These are phyloP conservation scores for Pascua guehoae DNA, from an alignment of 1,284 basidiomycete genomes.

Conservation along the genomic window DNA sequence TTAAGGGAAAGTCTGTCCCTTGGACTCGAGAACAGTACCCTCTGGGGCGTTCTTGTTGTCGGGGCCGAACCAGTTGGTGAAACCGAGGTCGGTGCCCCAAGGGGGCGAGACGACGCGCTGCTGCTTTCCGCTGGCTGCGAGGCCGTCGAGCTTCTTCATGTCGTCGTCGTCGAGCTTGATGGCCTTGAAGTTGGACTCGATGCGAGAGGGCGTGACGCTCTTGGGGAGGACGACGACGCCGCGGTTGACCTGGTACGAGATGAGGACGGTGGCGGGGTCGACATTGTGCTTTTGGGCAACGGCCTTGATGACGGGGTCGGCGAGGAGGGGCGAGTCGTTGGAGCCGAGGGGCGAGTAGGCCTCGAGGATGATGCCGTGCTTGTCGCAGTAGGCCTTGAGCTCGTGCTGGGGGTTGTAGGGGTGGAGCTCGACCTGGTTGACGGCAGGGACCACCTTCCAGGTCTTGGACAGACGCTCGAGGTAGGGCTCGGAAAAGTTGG, in stretches of 20 bases:
- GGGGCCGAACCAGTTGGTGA: constrained; percentile 43
- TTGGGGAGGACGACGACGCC: constrained; percentile 66
- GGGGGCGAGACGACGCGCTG: constrained; percentile 51
- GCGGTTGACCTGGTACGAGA: constrained; percentile 47
- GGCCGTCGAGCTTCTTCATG: constrained; percentile 60
- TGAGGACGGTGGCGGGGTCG: constrained; percentile 55
- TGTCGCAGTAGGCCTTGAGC: constrained; percentile 63
- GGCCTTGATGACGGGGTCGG: constrained; percentile 62
- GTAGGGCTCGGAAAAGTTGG: constrained; percentile 31
- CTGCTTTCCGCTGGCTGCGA: constrained; percentile 64
- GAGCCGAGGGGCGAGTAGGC: constrained; percentile 84
- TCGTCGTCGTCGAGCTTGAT: constrained; percentile 59
- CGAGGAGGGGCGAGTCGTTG: constrained; percentile 61
- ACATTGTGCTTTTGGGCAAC: constrained; percentile 63
- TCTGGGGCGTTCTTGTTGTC: constrained; percentile 44
- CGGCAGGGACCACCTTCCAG: constrained; percentile 62
- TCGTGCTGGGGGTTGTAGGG: constrained; percentile 67
- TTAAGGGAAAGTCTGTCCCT: constrained; percentile 12
- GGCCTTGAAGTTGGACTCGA: constrained; percentile 39
- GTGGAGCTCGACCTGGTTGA: constrained; percentile 70
- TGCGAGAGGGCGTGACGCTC: constrained; percentile 67
- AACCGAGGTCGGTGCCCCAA: constrained; percentile 46
- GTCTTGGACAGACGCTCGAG: constrained; percentile 54
- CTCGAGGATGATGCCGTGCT: constrained; percentile 67
- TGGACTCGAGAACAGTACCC: constrained; percentile 30